phyloP scores from a whole-genome alignment of 371 early-diverging fungal genomes.

The Massospora cicadina region DNA sequence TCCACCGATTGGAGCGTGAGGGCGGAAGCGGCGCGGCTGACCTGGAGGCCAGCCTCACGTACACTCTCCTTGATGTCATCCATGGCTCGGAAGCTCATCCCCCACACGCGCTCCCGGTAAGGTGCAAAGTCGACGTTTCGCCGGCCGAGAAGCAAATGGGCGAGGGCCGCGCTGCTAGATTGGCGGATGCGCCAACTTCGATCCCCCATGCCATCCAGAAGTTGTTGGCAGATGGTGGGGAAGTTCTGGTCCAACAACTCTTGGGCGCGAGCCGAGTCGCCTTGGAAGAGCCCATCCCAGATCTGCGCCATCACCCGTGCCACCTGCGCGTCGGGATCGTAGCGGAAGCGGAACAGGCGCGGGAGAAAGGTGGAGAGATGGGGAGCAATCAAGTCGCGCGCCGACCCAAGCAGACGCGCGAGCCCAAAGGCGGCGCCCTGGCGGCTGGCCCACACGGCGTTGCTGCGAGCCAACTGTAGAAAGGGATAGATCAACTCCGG shows the following conservation, averaged over 20 bases:
- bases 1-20: conserved; percentile 63
- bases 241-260: conserved; percentile 63
- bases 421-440: conserved; percentile 81
- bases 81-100: conserved; percentile 68
- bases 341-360: conserved; percentile 64
- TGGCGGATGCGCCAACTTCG: conserved; percentile 79
- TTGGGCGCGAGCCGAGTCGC: conserved; percentile 25
- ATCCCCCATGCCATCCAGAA: conserved; percentile 52
- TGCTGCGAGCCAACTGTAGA: conserved; percentile 80
- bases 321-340: conserved; percentile 72
- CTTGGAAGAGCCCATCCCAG: conserved; percentile 63
- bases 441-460: conserved; percentile 79
- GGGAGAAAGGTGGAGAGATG: conserved; percentile 60
- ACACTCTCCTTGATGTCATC: conserved; percentile 93
- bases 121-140: conserved; percentile 46
- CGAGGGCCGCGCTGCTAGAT: conserved; percentile 40
- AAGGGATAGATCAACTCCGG: conserved; percentile 90
- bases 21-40: conserved; percentile 56
- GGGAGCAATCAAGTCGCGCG: conserved; percentile 61
- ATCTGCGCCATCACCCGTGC: conserved; percentile 75
- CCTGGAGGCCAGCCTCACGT: conserved; percentile 57
- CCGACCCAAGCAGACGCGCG: conserved; percentile 51
- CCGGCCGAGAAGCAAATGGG: conserved; percentile 56
- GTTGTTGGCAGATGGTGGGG: conserved; percentile 57
- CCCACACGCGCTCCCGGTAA: conserved; percentile 64